Base-by-base conservation (phyloP, 129 eudicot species). In the Pseudognaphalium luteoalbum region DNA sequence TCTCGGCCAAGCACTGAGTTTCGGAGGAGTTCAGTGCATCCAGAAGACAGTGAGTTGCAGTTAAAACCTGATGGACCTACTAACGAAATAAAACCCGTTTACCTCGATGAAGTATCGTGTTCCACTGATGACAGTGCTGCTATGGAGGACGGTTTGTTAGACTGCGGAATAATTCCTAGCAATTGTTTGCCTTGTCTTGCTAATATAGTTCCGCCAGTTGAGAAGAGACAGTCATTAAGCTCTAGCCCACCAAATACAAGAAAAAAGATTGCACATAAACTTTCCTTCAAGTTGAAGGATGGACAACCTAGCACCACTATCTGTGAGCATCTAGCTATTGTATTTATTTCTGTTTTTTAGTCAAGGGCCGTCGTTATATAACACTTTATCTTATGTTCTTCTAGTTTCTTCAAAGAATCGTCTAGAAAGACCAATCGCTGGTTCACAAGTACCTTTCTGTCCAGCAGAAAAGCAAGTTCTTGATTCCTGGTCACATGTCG, bases 131-230 rank as follows among this genome's bases (percentile, higher is more conserved):
- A 78, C 61, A 78, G 64, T 75, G 51, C 85, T 60, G 84, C 67
- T 4, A 79, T 85, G 77, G 90, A 85, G 70, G 82, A 81, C 7
- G 80, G 87, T 37, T 75, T 90, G 78, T 82, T 88, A 70, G 88
- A 89, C 35, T 90, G 98, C 54, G 94, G 96, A 59, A 83, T 88
- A 73, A 75, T 89, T 66, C 83, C 94, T 15, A 81, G 78, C 84
- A 90, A 90, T 51, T 93, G 98, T 84, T 82, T 93, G 82, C 97
- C 98, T 30, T 88, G 96, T 80, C 87, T 93, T 50, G 88, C 96
- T 76, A 82, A 89, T 72, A 77, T 96, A n/a, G 91, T 82, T 50
- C 83, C 88, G 30, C 54, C 90, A 10, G 80, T 80, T 47, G 98
- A 88, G 68, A 93, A 93, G 83, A 80, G 90, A 73, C 84, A 84